phyloP scores from a whole-genome alignment of 805 yeast genomes.

The Wickerhamomyces strasburgensis region DNA sequence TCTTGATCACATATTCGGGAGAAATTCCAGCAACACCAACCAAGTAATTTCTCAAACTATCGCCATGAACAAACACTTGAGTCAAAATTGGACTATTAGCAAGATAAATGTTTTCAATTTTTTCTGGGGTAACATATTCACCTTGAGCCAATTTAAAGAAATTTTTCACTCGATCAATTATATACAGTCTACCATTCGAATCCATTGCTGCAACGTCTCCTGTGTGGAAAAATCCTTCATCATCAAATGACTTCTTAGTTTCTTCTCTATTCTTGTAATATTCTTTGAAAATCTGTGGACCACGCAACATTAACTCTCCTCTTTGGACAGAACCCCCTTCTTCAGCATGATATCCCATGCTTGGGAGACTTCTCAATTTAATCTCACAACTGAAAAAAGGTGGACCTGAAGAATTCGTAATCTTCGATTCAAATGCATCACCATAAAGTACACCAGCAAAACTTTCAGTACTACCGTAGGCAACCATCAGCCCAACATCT shows the following conservation, averaged over 20 bases:
- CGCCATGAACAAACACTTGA: conserved; percentile 63
- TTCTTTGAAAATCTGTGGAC: conserved; percentile 53
- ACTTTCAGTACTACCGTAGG: conserved; percentile 70
- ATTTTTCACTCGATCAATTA: conserved; percentile 73
- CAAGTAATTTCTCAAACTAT: conserved; percentile 47
- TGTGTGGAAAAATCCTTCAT: conserved; percentile 59
- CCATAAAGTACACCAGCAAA: conserved; percentile 50
- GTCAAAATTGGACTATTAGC: conserved; percentile 45
- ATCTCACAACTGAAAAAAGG: conserved; percentile 48
- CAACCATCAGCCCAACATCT: conserved; percentile 43
- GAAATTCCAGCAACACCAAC: conserved; percentile 66
- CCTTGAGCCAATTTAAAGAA: conserved; percentile 66
- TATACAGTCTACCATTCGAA: conserved; percentile 45
- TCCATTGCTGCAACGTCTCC: conserved; percentile 60
- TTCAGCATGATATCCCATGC: conserved; percentile 43
- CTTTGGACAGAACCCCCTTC: conserved; percentile 37
- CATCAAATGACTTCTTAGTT: conserved; percentile 47
- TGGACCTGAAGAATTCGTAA: conserved; percentile 48
- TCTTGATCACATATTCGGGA: conserved; percentile 26
- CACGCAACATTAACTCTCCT: conserved; percentile 60
- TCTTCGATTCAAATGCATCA: conserved; percentile 39
- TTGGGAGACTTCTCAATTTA: conserved; percentile 55
- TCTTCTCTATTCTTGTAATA: conserved; percentile 53
- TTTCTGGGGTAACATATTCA: conserved; percentile 71
- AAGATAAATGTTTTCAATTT: conserved; percentile 59